Evolutionary conservation across 805 yeast genomes (phyloP), one percentile per base, ranked within the genome.

Genomic region (Pichia heedii): DNA sequence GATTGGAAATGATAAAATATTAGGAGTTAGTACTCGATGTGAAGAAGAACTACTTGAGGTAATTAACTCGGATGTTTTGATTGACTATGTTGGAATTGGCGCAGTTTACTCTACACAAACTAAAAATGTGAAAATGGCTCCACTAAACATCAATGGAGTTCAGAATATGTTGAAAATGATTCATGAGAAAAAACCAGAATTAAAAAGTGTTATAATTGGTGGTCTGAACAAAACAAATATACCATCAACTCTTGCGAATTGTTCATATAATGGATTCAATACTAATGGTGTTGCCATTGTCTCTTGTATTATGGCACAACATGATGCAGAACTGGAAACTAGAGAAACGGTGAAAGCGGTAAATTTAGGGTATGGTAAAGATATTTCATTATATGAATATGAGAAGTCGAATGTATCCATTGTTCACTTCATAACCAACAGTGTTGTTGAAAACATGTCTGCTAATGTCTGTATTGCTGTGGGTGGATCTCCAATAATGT

Each of bases 401-500:
- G 36, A 8, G 12, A 19, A 39, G 18, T 8, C 30, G 7, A 24
- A n/a, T 9, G 16, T 22, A 7, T 94, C 95, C 0, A 61, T 88
- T 50, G 79, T 86, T 8, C 96, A 89, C 55, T 95, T 88, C 54
- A 81, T 89, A 46, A 88, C 96, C 19, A 88, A 88, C 56, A 74
- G 72, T 44, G 96, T 89, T n/a, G 96, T 84, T 22, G 84, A 84
- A 55, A 84, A 85, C 58, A 78, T 85, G 56, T 81, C 88, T 45
- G 96, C 97, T 6, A 88, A 88, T 55, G 84, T 85, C 7, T 77
- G 93, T 0, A 66, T 89, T 44, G 87, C 96, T 0, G 63, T 82
- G 18, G 94, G 95, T 5, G 93, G 82, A 0, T 80, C 94, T 2
- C 96, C 97, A 1, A 78, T 84, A 18, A 88, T 88, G 96, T 80